Conservation (phyloP, 352 stramenopile genomes). For the Globisporangium paddicum region DNA sequence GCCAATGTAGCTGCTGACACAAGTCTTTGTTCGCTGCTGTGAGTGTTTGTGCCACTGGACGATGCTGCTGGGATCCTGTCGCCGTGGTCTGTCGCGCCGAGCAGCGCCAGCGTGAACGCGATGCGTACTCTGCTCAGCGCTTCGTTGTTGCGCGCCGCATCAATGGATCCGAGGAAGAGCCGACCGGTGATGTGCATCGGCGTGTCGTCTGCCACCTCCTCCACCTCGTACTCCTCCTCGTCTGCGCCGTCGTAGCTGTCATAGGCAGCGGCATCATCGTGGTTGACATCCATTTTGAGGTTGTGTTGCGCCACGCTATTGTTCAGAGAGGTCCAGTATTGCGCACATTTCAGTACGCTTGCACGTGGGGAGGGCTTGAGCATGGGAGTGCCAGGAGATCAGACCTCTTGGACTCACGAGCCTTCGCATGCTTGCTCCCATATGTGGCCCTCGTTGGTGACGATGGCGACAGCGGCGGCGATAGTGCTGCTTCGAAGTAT, state of each 20-base stretch:
- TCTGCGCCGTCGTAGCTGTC: constrained; percentile 12
- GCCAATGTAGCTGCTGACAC: background rate
- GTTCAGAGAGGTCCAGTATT: too few relatives aligned
- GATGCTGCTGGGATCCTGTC: background rate
- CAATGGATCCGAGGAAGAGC: constrained; percentile 63
- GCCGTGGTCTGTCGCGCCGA: constrained; percentile 14
- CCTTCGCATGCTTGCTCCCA: background rate
- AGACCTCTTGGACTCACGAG: background rate
- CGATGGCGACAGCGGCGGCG: background rate
- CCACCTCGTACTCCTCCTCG: constrained; percentile 40
- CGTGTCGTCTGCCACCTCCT: constrained; percentile 53
- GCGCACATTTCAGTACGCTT: too few relatives aligned
- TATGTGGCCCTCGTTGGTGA: background rate
- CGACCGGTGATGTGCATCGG: constrained; percentile 43
- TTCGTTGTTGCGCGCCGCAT: constrained; percentile 44
- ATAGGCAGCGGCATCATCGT: background rate
- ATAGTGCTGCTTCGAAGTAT: background rate
- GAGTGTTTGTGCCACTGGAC: background rate
- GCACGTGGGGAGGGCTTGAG: too few relatives aligned
- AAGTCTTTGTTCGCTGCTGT: too few relatives aligned
- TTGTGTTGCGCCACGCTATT: too few relatives aligned
- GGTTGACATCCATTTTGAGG: background rate
- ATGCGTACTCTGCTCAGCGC: constrained; percentile 36
- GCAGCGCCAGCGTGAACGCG: constrained; percentile 34
- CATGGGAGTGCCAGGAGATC: background rate